Evolutionary conservation across 768 basidiomycete genomes (phyloP), one percentile per base, ranked within the genome.

Genomic region (Lactarius akahatsu): DNA sequence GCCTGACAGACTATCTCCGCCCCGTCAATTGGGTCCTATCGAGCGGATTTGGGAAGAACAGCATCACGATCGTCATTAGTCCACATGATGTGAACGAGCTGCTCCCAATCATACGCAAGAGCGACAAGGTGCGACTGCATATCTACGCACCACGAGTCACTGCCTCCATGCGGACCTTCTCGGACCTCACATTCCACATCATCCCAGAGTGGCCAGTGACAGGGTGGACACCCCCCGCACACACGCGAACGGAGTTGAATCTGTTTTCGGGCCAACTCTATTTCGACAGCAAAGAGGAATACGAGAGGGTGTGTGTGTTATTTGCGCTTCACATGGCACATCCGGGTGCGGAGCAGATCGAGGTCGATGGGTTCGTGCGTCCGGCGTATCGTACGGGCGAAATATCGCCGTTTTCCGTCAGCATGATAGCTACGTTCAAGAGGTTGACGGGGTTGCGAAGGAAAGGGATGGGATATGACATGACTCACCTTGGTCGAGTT

Each of bases 201-300:
- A 52, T 66, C 56, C 56, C 65, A 23, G 26, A 26, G 6, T 47
- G 20, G 18, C 56, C 45, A 9, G 11, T 15, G 16, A 9, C 13
- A 16, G 20, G n/a, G 34, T 52, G 58, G 61, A 36, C 41, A 23
- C 32, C 45, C 18, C 65, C 65, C 13, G 10, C 32, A 4, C 59
- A 59, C 40, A 50, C 40, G 6, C n/a, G 43, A 32, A 55, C 34
- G 20, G 59, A 50, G 56, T 55, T 66, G 18, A 57, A 57, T 45
- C 61, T 66, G 36, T 66, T 47, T 32, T 41, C 65, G 16, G 65
- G 65, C 4, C 65, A 66, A 26, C 65, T 66, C 32, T 66, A 61
- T 54, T 54, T 61, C 38, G 65, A 66, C 16, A 54, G 40, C 26
- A 50, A 5, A 54, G 59, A 18, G 20, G 59, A 56, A 1, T 66